Percentiles rank a stretch among this genome's conserved stretches.
Evolutionary conservation across 345 rosid species (phyloP).

Genomic region (Rhizophora apiculata): DNA sequence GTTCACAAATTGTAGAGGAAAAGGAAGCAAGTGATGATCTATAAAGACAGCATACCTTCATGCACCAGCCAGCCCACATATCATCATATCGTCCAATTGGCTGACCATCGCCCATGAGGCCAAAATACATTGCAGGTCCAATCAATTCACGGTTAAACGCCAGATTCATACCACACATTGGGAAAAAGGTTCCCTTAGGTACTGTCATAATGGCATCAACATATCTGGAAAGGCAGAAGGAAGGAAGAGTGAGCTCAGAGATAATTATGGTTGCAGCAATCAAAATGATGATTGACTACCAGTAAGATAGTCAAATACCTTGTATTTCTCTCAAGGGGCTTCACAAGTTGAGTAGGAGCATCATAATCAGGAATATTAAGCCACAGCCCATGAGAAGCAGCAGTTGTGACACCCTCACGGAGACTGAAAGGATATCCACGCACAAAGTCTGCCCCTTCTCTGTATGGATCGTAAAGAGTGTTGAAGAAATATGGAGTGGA

Average conservation of each 20-base stretch:
- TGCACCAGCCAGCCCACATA: slow-evolving; percentile 69
- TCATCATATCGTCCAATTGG: slow-evolving; percentile 53
- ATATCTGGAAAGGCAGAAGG: slow-evolving; percentile 30
- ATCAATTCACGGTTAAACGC: slow-evolving; percentile 50
- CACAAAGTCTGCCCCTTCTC: slow-evolving; percentile 47
- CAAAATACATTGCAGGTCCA: slow-evolving; percentile 61
- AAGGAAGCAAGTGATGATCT: neutral
- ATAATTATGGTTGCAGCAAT: neutral
- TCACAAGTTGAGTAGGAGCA: slow-evolving; percentile 53
- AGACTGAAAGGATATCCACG: slow-evolving; percentile 50
- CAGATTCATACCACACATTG: slow-evolving; percentile 55
- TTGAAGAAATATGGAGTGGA: slow-evolving; percentile 50
- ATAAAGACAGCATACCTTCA: slow-evolving; percentile 31
- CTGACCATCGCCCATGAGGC: slow-evolving; percentile 57
- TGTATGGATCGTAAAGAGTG: slow-evolving; percentile 57
- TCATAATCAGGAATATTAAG: slow-evolving; percentile 52
- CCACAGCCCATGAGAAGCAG: slow-evolving; percentile 57
- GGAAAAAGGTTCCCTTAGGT: slow-evolving; percentile 49
- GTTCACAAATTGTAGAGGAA: neutral
- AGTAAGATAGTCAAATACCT: slow-evolving; percentile 26
- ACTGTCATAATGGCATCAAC: slow-evolving; percentile 48
- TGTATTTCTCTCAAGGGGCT: slow-evolving; percentile 45
- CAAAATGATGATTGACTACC: neutral
- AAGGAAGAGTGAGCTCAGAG: neutral
- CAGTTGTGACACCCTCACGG: slow-evolving; percentile 40